Percentiles rank a stretch among this genome's conserved stretches.
phyloP scores from a whole-genome alignment of 148 eudicot species.

The Rhododendron ovatum region DNA sequence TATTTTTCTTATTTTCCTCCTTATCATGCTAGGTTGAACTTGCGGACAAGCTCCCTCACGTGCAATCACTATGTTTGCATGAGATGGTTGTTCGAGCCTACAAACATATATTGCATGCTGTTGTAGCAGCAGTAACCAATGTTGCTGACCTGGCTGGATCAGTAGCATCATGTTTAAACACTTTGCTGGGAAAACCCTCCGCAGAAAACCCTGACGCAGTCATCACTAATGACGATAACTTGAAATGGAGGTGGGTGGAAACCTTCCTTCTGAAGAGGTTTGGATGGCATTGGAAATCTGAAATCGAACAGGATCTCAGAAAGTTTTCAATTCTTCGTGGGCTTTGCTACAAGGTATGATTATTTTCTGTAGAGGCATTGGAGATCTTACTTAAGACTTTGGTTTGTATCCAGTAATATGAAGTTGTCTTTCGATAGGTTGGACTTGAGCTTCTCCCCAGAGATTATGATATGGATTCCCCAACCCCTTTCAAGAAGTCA shows the following conservation, averaged over 20 bases:
- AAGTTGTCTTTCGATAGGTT: constrained; percentile 46
- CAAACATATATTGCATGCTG: constrained; percentile 96
- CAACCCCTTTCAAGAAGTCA: constrained; percentile 65
- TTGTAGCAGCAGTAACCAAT: constrained; percentile 62
- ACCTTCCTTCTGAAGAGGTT: constrained; percentile 71
- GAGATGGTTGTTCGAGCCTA: constrained; percentile 99
- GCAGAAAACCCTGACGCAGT: constrained; percentile 40
- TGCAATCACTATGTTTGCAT: constrained; percentile 94
- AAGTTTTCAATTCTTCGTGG: constrained; percentile 95
- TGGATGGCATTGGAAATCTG: constrained; percentile 85
- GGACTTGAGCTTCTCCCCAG: constrained; percentile 95
- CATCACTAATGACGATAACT: constrained; percentile 34
- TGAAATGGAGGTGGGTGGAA: constrained; percentile 89
- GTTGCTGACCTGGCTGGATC: constrained; percentile 64
- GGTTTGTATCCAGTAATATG: background rate
- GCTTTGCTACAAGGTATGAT: constrained; percentile 85
- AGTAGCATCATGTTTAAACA: constrained; percentile 82
- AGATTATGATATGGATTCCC: constrained; percentile 92
- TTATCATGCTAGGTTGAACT: constrained; percentile 76
- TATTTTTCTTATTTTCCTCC: constrained; percentile 13
- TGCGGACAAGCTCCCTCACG: constrained; percentile 94
- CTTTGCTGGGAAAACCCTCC: constrained; percentile 66
- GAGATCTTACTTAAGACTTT: background rate
- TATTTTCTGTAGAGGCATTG: background rate
- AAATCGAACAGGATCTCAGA: constrained; percentile 59